These are phyloP conservation scores for Microdochium nivale DNA, from an alignment of 2,329 filamentous ascomycete species.

Conservation along the genomic window DNA sequence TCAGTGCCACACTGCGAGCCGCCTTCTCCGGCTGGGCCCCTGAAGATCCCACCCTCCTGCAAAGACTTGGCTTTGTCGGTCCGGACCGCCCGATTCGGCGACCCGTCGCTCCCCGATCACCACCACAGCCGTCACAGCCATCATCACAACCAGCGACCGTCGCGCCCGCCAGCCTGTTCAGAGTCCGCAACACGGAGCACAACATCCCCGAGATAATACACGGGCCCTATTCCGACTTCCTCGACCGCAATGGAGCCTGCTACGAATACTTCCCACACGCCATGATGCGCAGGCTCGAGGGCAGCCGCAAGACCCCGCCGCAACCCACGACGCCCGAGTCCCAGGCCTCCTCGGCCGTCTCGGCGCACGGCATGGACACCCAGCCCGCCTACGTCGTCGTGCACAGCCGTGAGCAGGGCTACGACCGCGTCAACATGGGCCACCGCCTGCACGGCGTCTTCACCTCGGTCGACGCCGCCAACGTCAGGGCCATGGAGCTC, in stretches of 20 bases:
- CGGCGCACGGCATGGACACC: not conserved
- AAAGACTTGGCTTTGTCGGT: conserved; percentile 3
- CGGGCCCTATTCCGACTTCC: conserved; percentile 5
- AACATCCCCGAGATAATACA: conserved; percentile 4
- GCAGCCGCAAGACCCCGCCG: not conserved
- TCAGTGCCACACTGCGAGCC: not conserved
- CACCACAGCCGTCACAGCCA: not conserved
- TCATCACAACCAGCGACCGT: not conserved
- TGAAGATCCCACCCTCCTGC: conserved; percentile 2
- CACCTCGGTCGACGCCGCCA: conserved; percentile 3
- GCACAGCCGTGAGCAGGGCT: conserved; percentile 4
- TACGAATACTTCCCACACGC: conserved; percentile 3
- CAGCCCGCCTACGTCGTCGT: conserved; percentile 2
- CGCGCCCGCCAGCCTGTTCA: not conserved
- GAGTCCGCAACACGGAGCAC: conserved; percentile 3
- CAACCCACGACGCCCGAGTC: not conserved
- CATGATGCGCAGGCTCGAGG: conserved; percentile 4
- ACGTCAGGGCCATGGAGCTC: conserved; percentile 6
- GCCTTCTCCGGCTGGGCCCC: conserved; percentile 5
- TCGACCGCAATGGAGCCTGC: conserved; percentile 3
- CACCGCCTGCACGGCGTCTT: conserved; percentile 5
- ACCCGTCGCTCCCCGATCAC: not conserved
- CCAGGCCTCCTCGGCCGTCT: not conserved
- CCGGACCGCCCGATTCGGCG: not conserved
- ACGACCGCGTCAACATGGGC: conserved; percentile 1